Percentiles rank a stretch among this genome's conserved stretches.
Evolutionary conservation across 2,329 filamentous ascomycete genomes (phyloP).

Genomic region (Aureobasidium sp.): DNA sequence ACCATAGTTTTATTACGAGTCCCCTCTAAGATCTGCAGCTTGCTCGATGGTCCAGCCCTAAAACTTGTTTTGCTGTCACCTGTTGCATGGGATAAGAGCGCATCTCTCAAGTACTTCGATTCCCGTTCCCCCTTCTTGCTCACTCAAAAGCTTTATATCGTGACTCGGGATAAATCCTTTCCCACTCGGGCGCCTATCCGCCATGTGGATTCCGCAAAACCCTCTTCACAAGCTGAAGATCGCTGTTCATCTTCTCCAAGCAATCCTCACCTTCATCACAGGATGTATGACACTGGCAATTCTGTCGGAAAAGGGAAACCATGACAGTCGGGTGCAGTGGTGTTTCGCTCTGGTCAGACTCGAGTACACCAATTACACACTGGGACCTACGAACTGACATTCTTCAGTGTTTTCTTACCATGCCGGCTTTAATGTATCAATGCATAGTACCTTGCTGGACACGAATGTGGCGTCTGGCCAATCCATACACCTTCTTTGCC

Average conservation of each 20-base stretch:
- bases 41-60: neutral
- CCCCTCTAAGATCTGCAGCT: neutral
- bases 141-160: neutral
- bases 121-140: neutral
- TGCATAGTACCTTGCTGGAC: slow-evolving; percentile 14
- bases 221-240: slow-evolving; percentile 51
- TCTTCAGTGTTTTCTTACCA: slow-evolving; percentile 6
- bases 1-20: slow-evolving; percentile 9
- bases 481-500: neutral
- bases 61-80: slow-evolving; percentile 3
- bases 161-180: neutral
- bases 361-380: no score
- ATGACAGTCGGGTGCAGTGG: slow-evolving; percentile 49
- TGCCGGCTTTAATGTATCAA: slow-evolving; percentile 12
- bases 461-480: slow-evolving; percentile 7
- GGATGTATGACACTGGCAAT: slow-evolving; percentile 53
- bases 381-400: neutral
- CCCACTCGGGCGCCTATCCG: neutral
- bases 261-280: slow-evolving; percentile 50
- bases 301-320: slow-evolving; percentile 47
- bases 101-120: neutral
- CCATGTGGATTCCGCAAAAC: slow-evolving; percentile 39
- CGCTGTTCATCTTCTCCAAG: slow-evolving; percentile 47
- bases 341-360: slow-evolving; percentile 51
- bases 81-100: neutral